Evolutionary conservation across 148 eudicot species (phyloP), one percentile per base, ranked within the genome.

Genomic region (Rhododendron vialii): DNA sequence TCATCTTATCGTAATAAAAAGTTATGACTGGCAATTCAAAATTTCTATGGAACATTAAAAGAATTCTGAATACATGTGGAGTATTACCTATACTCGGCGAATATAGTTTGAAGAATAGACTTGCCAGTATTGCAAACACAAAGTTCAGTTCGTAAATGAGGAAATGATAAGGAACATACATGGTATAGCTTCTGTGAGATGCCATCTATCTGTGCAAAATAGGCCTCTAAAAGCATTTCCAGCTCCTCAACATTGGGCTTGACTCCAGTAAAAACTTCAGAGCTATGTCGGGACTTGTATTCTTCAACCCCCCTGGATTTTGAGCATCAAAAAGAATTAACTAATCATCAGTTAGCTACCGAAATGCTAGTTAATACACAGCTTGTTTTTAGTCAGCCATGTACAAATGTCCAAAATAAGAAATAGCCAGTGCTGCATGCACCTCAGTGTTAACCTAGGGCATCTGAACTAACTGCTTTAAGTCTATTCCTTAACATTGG

Each of bases 211-310:
- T 93, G 95, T 26, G 91, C 95, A 86, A 93, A 93, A 83, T 93
- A 93, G 57, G 95, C 95, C 86, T 93, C 95, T 78, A 93, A 86
- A 17, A 93, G 92, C 93, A 92, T 93, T 79, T 93, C 94, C 26
- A 93, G 90, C 85, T 93, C 94, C 88, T 91, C 89, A 48, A 93
- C 81, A 65, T 93, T 87, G 71, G 91, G 93, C 86, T 93, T 93
- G 48, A 76, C 36, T 50, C 43, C 81, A 7, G 86, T 83, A 61
- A 50, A 85, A 38, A 80, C 63, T 14, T 81, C 87, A 76, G 90
- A 90, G 30, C 28, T 57, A 28, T 86, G 80, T 67, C 75, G 81
- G 41, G 92, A 92, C 63, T 84, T 84, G 15, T 84, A 67, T 84
- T 87, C 88, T 84, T 89, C 91, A 36, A 22, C 71, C 84, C 91